phyloP scores from a whole-genome alignment of 2,329 filamentous ascomycete genomes.

The Trichoderma sp. region DNA sequence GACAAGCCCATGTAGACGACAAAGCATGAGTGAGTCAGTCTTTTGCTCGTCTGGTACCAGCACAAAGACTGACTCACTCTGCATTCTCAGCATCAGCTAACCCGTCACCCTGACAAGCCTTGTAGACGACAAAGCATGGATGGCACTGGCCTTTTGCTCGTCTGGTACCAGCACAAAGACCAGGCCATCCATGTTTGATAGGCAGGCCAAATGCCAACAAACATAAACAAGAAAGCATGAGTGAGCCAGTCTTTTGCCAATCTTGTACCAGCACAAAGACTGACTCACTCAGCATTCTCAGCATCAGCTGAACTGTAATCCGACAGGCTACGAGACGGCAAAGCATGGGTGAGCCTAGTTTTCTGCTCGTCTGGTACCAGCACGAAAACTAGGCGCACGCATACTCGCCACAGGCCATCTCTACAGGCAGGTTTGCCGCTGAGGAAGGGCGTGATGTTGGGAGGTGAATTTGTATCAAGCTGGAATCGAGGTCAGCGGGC shows the following conservation, averaged over 20 bases:
- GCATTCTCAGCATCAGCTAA: background rate
- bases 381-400: background rate
- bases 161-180: background rate
- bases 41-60: background rate
- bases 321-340: background rate
- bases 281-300: background rate
- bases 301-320: background rate
- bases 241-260: background rate
- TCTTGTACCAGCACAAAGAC: background rate
- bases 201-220: accelerated
- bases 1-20: too few relatives aligned
- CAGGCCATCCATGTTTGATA: background rate
- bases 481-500: background rate
- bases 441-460: background rate
- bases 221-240: background rate
- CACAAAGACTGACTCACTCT: background rate
- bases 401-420: background rate
- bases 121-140: background rate
- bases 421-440: background rate
- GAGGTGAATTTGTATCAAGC: background rate
- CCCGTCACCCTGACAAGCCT: background rate
- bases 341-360: background rate
- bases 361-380: background rate
- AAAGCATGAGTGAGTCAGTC: background rate
- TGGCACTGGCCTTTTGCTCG: background rate